These are phyloP conservation scores for Chytriomyces sp. DNA, from an alignment of 192 early-diverging fungal genomes.

Conservation along the genomic window DNA sequence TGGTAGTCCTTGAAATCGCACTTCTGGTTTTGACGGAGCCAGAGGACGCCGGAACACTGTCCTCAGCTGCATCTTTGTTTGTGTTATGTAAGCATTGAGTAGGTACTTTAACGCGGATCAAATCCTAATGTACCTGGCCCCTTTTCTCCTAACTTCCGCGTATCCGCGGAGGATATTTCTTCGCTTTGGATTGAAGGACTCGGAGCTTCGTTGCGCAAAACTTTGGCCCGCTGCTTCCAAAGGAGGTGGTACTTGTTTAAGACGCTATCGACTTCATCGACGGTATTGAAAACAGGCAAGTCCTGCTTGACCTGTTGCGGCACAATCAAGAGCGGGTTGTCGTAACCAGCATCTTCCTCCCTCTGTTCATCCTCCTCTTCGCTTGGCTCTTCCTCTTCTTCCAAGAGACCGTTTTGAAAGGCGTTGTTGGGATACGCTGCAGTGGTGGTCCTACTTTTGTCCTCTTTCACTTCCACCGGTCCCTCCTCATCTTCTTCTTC, in stretches of 20 bases:
- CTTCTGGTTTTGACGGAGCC: not conserved
- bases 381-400: conserved; percentile 14
- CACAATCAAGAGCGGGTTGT: not conserved
- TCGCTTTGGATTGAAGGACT: not conserved
- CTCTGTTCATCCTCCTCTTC: not conserved
- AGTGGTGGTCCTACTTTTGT: not conserved
- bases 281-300: conserved; percentile 9
- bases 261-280: conserved; percentile 47
- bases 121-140: not conserved
- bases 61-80: not conserved
- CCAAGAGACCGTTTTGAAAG: not conserved
- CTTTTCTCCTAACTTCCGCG: not conserved
- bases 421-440: not conserved
- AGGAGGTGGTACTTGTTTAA: conserved; percentile 42
- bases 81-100: not conserved
- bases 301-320: conserved; percentile 12
- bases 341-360: not conserved
- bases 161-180: not conserved
- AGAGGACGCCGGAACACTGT: not conserved
- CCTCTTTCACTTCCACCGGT: conserved; percentile 8
- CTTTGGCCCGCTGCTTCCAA: conserved; percentile 30
- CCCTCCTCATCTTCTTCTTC: conserved; percentile 32
- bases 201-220: conserved; percentile 31
- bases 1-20: not conserved
- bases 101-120: not conserved